phyloP scores from a whole-genome alignment of 257 asterid genomes.

The Ballota nigra region DNA sequence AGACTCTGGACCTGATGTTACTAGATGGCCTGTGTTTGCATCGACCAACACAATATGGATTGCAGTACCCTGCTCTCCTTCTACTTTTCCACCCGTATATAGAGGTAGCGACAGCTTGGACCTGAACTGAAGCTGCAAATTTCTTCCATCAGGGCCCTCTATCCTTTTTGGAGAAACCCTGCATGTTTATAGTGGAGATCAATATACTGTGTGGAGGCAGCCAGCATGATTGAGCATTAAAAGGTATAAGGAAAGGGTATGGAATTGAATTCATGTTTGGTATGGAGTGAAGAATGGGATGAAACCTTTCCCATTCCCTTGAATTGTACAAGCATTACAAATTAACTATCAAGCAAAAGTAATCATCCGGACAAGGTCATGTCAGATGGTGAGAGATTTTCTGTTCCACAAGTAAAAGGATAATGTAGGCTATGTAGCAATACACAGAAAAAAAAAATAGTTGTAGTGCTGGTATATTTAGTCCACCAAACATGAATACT shows the following conservation, averaged over 20 bases:
- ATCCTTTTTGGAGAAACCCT: conserved; percentile 90
- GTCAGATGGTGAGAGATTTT: background rate
- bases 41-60: conserved; percentile 77
- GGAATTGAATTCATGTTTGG: background rate
- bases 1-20: conserved; percentile 82
- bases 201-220: conserved; percentile 14
- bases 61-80: conserved; percentile 84
- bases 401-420: conserved; percentile 5
- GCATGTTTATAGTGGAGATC: conserved; percentile 30
- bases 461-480: background rate
- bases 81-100: conserved; percentile 89
- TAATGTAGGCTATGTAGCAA: background rate
- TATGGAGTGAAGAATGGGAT: background rate
- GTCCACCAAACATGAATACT: background rate
- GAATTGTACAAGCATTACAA: background rate
- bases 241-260: too few relatives aligned
- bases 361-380: conserved; percentile 13
- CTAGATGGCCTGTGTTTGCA: conserved; percentile 58
- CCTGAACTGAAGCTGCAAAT: conserved; percentile 75
- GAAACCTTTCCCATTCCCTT: background rate
- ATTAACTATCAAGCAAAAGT: conserved; percentile 11
- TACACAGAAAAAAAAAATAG: background rate
- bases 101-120: conserved; percentile 85
- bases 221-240: background rate
- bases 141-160: conserved; percentile 81